Conservation (phyloP, 2,329 filamentous ascomycete species). For the Bipolaris bicolor region DNA sequence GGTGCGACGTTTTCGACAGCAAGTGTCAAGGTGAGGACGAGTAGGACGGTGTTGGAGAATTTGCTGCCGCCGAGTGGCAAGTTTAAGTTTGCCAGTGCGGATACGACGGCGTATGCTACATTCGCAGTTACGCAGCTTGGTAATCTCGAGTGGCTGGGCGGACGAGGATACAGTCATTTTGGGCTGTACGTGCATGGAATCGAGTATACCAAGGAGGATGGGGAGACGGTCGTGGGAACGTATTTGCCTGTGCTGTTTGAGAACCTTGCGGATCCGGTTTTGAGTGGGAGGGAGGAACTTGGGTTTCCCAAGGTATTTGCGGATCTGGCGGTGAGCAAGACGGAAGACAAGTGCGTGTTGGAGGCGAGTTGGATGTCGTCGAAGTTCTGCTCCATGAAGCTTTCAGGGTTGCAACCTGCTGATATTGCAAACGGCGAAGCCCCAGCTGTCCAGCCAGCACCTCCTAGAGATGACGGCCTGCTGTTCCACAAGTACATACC, state of each 20-base stretch:
- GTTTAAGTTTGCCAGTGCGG: constrained; percentile 47
- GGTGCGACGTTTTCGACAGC: constrained; percentile 46
- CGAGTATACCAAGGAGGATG: constrained; percentile 59
- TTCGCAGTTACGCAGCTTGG: constrained; percentile 48
- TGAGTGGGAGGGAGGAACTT: constrained; percentile 65
- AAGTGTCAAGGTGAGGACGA: constrained; percentile 51
- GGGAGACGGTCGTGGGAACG: constrained; percentile 56
- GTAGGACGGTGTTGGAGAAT: constrained; percentile 50
- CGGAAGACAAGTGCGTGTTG: constrained; percentile 48
- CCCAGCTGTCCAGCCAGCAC: background rate
- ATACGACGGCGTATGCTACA: constrained; percentile 49
- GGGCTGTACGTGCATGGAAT: constrained; percentile 69
- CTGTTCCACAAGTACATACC: constrained; percentile 66
- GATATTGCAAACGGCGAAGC: constrained; percentile 6
- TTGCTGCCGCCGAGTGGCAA: constrained; percentile 49
- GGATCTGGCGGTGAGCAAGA: constrained; percentile 55
- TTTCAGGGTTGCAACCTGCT: constrained; percentile 29
- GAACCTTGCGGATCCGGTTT: constrained; percentile 63
- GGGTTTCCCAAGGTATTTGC: constrained; percentile 67
- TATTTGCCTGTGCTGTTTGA: constrained; percentile 67
- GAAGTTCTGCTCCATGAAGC: constrained; percentile 41
- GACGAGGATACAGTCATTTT: constrained; percentile 62
- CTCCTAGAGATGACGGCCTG: constrained; percentile 53
- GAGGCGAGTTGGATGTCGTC: constrained; percentile 49
- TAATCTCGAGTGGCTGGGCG: constrained; percentile 67